Conservation (phyloP, 2,329 filamentous ascomycete genomes). For the Penicillium olsonii region DNA sequence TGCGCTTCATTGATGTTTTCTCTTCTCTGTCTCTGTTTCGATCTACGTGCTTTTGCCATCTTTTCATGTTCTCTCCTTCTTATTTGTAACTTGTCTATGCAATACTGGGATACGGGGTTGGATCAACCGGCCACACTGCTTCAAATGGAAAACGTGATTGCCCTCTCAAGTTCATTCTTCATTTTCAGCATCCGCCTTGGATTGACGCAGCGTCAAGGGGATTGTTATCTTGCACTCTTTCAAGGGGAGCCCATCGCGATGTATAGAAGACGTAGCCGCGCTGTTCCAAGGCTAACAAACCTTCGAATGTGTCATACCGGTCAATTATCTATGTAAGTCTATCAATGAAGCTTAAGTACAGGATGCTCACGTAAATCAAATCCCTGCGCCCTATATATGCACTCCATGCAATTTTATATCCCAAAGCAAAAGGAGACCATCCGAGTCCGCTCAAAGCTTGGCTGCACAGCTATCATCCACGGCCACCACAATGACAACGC, state of each 20-base stretch:
- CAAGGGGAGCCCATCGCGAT: no score
- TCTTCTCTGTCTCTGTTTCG: constrained; percentile 15
- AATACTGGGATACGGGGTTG: constrained; percentile 15
- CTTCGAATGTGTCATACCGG: neutral
- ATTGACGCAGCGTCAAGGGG: no score
- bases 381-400: constrained; percentile 6
- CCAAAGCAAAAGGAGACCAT: neutral
- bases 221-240: no score
- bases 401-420: constrained; percentile 10
- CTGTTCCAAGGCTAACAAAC: no score
- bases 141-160: constrained; percentile 17
- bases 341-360: neutral
- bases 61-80: constrained; percentile 8
- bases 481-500: constrained; percentile 77
- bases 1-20: constrained; percentile 18
- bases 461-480: constrained; percentile 55
- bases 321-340: neutral
- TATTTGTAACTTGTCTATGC: constrained; percentile 11
- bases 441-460: neutral
- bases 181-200: no score
- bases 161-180: no score
- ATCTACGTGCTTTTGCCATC: constrained; percentile 7
- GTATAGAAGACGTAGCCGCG: neutral
- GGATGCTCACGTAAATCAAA: constrained; percentile 1
- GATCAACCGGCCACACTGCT: constrained; percentile 12